Evolutionary conservation across 805 yeast genomes (phyloP).

Genomic region (Schwanniomyces occidentalis): DNA sequence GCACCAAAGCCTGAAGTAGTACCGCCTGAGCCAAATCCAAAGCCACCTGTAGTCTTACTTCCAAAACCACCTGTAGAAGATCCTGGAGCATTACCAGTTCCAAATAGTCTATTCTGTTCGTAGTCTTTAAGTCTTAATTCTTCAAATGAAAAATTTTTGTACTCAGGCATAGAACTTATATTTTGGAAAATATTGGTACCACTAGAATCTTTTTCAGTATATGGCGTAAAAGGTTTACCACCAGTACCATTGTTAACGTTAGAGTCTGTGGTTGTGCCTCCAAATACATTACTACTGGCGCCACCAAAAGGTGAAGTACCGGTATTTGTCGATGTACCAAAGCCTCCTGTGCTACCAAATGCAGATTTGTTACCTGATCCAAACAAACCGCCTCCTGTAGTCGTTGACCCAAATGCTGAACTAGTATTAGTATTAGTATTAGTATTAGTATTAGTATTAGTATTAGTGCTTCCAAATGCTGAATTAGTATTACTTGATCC

Average conservation of each 20-base stretch:
- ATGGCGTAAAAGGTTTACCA: constrained; percentile 65
- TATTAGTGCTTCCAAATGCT: constrained; percentile 17
- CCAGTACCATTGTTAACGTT: constrained; percentile 65
- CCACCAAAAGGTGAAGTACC: constrained; percentile 26
- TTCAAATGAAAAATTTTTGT: constrained; percentile 75
- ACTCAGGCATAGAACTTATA: constrained; percentile 89
- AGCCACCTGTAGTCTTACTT: constrained; percentile 18
- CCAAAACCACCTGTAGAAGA: constrained; percentile 39
- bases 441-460: constrained; percentile 3
- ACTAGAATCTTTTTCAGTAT: constrained; percentile 68
- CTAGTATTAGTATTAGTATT: constrained; percentile 5
- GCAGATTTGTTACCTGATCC: constrained; percentile 17
- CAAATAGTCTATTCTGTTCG: constrained; percentile 65
- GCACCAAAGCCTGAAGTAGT: constrained; percentile 3
- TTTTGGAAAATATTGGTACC: constrained; percentile 64
- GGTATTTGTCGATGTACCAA: constrained; percentile 27
- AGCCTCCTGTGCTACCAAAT: constrained; percentile 22
- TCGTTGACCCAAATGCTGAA: constrained; percentile 20
- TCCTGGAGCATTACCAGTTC: constrained; percentile 35
- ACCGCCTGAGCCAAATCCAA: constrained; percentile 21
- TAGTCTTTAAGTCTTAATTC: constrained; percentile 91
- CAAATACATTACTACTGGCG: constrained; percentile 15
- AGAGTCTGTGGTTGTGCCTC: constrained; percentile 23
- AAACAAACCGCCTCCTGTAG: constrained; percentile 18
- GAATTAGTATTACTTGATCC: constrained; percentile 18